These are phyloP conservation scores for Fomitopsis palustris DNA, from an alignment of 1,284 basidiomycete species.

Conservation along the genomic window DNA sequence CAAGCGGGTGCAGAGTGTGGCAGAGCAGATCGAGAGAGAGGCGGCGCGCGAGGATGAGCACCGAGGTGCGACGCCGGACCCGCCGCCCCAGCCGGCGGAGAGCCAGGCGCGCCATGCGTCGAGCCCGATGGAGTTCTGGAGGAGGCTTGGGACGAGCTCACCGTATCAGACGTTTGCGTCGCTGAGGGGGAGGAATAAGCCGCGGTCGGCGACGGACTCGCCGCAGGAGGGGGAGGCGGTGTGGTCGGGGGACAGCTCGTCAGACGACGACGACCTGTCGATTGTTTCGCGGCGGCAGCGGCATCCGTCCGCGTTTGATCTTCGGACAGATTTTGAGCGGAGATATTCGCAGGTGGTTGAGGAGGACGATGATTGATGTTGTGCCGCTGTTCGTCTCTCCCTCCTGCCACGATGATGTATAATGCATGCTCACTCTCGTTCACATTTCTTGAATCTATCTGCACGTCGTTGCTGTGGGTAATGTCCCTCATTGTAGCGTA, in stretches of 20 bases:
- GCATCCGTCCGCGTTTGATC: constrained; percentile 20
- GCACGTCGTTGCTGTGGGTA: not conserved
- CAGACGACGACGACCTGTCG: constrained; percentile 49
- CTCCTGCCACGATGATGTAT: not conserved
- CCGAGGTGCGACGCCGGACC: constrained; percentile 27
- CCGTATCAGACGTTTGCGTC: constrained; percentile 44
- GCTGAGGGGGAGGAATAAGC: constrained; percentile 27
- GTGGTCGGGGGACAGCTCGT: constrained; percentile 70
- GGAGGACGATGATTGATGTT: constrained; percentile 9
- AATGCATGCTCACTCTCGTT: not conserved
- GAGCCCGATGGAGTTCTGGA: constrained; percentile 34
- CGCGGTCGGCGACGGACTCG: constrained; percentile 7
- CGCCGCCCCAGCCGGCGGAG: constrained; percentile 17
- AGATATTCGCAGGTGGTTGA: constrained; percentile 12
- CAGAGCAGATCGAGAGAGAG: constrained; percentile 4
- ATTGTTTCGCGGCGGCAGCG: constrained; percentile 25
- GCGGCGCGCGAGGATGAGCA: constrained; percentile 17
- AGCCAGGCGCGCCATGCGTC: constrained; percentile 7
- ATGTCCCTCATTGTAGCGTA: not conserved
- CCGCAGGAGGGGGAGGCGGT: constrained; percentile 31
- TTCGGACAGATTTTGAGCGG: constrained; percentile 19
- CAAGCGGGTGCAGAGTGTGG: constrained; percentile 9
- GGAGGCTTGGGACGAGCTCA: constrained; percentile 48
- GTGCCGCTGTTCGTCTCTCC: not conserved
- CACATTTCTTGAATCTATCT: not conserved